phyloP scores from a whole-genome alignment of 306 rosid genomes.

The Cucurbita maxima region DNA sequence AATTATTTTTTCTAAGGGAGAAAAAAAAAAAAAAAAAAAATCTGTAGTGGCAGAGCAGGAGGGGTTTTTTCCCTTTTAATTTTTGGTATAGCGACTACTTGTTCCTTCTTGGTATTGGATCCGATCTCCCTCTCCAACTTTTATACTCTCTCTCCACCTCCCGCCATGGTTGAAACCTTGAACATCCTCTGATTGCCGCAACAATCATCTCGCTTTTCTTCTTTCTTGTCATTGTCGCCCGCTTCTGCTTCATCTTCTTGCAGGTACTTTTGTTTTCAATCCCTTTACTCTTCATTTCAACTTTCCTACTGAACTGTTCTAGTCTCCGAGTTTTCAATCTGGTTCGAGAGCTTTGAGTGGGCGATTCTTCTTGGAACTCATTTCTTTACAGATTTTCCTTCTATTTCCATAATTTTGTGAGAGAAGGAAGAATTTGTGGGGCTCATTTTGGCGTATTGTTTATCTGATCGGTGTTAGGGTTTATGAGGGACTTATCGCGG shows the following conservation, averaged over 20 bases:
- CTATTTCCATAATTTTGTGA: background rate
- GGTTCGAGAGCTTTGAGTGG: background rate
- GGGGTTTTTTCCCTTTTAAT: background rate
- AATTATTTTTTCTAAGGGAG: background rate
- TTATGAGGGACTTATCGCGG: background rate
- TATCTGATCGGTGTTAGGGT: background rate
- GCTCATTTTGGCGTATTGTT: background rate
- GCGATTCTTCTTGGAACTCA: background rate
- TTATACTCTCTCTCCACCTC: background rate
- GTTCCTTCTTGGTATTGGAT: constrained; percentile 4
- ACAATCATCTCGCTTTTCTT: background rate
- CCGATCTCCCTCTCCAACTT: constrained; percentile 1
- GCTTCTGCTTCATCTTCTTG: background rate
- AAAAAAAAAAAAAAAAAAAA: background rate
- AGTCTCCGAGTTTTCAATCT: background rate
- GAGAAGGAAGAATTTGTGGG: background rate
- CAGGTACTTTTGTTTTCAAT: background rate
- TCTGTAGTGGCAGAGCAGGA: background rate
- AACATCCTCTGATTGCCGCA: background rate
- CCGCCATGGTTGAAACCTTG: background rate
- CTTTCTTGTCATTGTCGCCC: background rate
- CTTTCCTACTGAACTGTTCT: background rate
- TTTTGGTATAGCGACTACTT: background rate
- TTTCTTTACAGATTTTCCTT: background rate
- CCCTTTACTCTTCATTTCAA: background rate